Conservation (phyloP, 1,139 yeast species). For the Kodamaea derodonti region DNA sequence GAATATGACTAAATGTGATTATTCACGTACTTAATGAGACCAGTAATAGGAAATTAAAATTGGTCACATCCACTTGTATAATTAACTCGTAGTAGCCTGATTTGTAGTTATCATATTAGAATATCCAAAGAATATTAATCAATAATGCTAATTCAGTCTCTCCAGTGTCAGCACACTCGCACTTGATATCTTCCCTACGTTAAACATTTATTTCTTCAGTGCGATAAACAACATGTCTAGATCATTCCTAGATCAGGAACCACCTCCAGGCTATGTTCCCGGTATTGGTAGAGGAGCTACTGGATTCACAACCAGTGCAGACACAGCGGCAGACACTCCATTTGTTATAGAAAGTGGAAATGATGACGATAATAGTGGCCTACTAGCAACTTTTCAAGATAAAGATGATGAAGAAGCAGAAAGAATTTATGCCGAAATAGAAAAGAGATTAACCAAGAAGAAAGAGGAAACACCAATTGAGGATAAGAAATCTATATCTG, state of each 20-base stretch:
- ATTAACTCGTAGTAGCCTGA: too few species aligned
- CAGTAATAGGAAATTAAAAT: too few species aligned
- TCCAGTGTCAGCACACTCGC: too few species aligned
- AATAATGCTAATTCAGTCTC: too few species aligned
- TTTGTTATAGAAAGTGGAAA: slow-evolving; percentile 22
- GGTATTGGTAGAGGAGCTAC: slow-evolving; percentile 96
- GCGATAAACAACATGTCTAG: too few species aligned
- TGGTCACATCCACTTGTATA: too few species aligned
- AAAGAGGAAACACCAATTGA: slow-evolving; percentile 13
- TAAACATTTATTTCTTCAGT: too few species aligned
- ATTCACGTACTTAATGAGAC: too few species aligned
- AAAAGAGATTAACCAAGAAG: slow-evolving; percentile 44
- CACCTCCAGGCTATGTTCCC: slow-evolving; percentile 88
- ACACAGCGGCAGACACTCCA: slow-evolving; percentile 50
- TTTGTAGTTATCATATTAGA: too few species aligned
- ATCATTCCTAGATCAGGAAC: slow-evolving; percentile 75
- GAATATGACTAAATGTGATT: too few species aligned
- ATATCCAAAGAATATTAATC: too few species aligned
- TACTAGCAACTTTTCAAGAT: slow-evolving; percentile 29
- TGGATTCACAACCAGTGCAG: slow-evolving; percentile 85
- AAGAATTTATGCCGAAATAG: slow-evolving; percentile 60
- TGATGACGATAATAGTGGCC: slow-evolving; percentile 27
- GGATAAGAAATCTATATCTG: slow-evolving; percentile 11
- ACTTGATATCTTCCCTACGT: too few species aligned
- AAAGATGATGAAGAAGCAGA: slow-evolving; percentile 79